Base-by-base conservation (phyloP, 768 basidiomycete genomes). In the Mycena floridula region DNA sequence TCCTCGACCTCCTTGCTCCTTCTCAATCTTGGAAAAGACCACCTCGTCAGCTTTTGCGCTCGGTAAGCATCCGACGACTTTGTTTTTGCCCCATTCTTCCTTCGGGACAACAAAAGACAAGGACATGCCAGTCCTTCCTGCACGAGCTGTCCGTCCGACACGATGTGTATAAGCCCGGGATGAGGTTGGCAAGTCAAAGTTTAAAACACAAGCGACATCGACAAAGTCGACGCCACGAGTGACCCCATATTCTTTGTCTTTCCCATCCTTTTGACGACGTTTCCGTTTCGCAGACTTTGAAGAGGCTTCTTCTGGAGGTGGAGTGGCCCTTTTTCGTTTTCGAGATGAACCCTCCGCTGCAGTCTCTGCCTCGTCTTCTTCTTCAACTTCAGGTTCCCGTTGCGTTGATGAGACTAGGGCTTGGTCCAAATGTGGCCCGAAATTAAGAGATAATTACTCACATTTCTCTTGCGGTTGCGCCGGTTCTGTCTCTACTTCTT, bases 161-260 rank as follows among this genome's bases (percentile, higher is more conserved):
- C 96, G 85, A 60, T 99, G 96, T 0, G 89, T 93, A 59, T 99
- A 99, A 11, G 92, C 78, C 15, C 82, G 83, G 4, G 89, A 76
- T 0, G 91, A 84, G 1, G 79, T 70, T 1, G 96, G 96, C n/a
- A 98, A 75, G 63, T 99, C 96, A 63, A 98, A 99, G 69, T 99
- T 99, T 60, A 99, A 77, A 3, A 99, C 95, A 54, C 94, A 97
- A 8, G 93, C 82, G 44, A 98, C 96, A 52, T 96, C 89, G 50
- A 97, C 76, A 62, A 99, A 99, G 65, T 99, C 96, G 46, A 98
- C 82, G 3, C 96, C 96, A 37, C 96, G 86, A 1, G 91, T 91
- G 40, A 97, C 89, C 26, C 94, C 92, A 53, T 93, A 97, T 59
- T 95, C 90, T 41, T 75, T 81, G 59, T 89, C 85, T 52, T 66